These are phyloP conservation scores for Fulvia fulva DNA, from an alignment of 2,329 filamentous ascomycete species.

Conservation along the genomic window DNA sequence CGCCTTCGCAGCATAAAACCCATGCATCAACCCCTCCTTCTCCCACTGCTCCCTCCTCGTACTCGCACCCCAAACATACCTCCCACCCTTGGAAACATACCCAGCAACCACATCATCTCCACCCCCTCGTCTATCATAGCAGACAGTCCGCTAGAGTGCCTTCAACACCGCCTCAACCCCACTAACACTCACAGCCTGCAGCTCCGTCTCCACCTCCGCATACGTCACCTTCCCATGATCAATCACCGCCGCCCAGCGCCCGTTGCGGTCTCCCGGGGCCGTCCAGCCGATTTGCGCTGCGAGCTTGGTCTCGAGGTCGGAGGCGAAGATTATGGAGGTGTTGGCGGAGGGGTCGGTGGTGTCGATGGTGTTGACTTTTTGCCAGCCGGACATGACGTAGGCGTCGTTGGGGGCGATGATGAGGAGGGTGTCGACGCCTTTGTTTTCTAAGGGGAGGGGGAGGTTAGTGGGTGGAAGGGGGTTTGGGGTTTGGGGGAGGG, in stretches of 20 bases:
- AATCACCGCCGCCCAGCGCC: slow-evolving; percentile 19
- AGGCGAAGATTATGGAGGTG: slow-evolving; percentile 20
- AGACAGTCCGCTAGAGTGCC: not conserved
- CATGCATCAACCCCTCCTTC: not conserved
- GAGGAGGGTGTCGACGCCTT: slow-evolving; percentile 21
- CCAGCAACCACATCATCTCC: not conserved
- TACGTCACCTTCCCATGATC: slow-evolving; percentile 22
- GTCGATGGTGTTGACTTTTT: slow-evolving; percentile 19
- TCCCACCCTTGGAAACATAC: not conserved
- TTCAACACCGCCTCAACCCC: slow-evolving; percentile 6
- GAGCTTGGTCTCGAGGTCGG: slow-evolving; percentile 23
- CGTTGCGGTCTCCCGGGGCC: slow-evolving; percentile 20
- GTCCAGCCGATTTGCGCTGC: slow-evolving; percentile 22
- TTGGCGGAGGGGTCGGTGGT: slow-evolving; percentile 21
- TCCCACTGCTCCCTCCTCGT: not conserved
- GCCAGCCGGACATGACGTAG: slow-evolving; percentile 23
- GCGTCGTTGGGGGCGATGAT: slow-evolving; percentile 23
- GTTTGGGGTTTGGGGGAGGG: not conserved
- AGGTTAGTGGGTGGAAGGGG: not conserved
- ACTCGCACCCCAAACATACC: not conserved
- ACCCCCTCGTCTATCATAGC: not conserved
- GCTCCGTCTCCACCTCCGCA: slow-evolving; percentile 20
- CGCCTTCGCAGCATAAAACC: not conserved
- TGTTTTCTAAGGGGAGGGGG: slow-evolving; percentile 5
- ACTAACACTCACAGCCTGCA: slow-evolving; percentile 21